phyloP scores from a whole-genome alignment of 1,284 basidiomycete species.

The Moesziomyces parantarcticus region DNA sequence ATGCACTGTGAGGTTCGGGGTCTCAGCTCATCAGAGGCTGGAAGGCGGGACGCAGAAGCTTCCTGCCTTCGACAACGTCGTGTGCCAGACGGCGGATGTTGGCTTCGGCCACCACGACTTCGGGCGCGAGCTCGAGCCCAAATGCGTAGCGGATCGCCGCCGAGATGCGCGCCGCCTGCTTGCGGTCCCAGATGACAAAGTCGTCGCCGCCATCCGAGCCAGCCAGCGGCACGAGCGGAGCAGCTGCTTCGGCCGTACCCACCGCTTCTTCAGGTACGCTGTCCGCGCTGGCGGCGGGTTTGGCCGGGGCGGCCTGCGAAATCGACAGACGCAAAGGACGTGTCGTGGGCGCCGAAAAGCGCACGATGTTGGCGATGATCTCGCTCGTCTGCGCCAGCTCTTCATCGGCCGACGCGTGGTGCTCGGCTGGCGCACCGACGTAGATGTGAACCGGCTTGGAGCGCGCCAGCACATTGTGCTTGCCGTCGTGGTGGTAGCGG shows the following conservation, averaged over 20 bases:
- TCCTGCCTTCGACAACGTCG: constrained; percentile 83
- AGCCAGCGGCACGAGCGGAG: constrained; percentile 3
- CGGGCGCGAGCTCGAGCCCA: constrained; percentile 84
- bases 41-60: constrained; percentile 71
- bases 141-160: constrained; percentile 81
- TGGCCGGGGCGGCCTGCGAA: neutral
- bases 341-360: constrained; percentile 15
- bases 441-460: constrained; percentile 87
- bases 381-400: constrained; percentile 72
- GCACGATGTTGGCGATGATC: constrained; percentile 76
- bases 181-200: constrained; percentile 90
- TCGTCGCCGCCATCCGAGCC: constrained; percentile 78
- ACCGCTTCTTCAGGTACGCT: neutral
- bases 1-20: constrained; percentile 4
- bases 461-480: constrained; percentile 91
- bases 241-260: neutral
- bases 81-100: constrained; percentile 81
- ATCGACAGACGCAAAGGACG: constrained; percentile 25
- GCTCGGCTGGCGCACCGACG: constrained; percentile 76
- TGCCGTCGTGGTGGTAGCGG: constrained; percentile 73
- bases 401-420: constrained; percentile 68
- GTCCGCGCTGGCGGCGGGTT: neutral
- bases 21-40: constrained; percentile 24
- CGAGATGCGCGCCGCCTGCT: constrained; percentile 88
- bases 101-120: constrained; percentile 92